These are phyloP conservation scores for Pleurotus citrinopileatus DNA, from an alignment of 768 basidiomycete species.

Conservation along the genomic window DNA sequence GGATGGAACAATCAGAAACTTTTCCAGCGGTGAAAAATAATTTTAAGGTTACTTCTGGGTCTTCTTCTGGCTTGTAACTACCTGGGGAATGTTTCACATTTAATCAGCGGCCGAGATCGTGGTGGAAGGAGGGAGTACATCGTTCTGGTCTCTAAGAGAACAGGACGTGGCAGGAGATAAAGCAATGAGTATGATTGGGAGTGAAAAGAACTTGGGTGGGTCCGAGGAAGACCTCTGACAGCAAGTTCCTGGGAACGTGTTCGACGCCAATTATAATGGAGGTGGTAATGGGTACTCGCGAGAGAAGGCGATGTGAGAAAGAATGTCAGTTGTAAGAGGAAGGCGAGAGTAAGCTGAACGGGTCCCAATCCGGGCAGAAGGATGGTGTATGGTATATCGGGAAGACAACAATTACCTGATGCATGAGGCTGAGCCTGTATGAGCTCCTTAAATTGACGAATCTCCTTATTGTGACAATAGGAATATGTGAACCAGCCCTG, in stretches of 20 bases:
- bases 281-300: not conserved
- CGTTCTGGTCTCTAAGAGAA: not conserved
- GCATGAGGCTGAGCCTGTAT: slow-evolving; percentile 59
- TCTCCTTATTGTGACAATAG: slow-evolving; percentile 92
- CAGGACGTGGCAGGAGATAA: not conserved
- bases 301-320: slow-evolving; percentile 9
- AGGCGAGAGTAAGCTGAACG: slow-evolving; percentile 23
- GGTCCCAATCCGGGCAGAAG: slow-evolving; percentile 20
- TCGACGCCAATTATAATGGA: not conserved
- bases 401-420: slow-evolving; percentile 46
- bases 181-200: not conserved
- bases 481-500: slow-evolving; percentile 98
- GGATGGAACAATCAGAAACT: slow-evolving; percentile 19
- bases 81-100: slow-evolving; percentile 35
- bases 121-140: not conserved
- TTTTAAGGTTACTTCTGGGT: slow-evolving; percentile 63
- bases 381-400: slow-evolving; percentile 23
- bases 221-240: slow-evolving; percentile 8
- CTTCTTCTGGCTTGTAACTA: slow-evolving; percentile 78
- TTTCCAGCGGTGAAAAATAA: slow-evolving; percentile 17
- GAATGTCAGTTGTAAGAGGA: slow-evolving; percentile 8
- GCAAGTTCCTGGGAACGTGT: slow-evolving; percentile 8
- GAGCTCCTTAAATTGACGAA: slow-evolving; percentile 93
- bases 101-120: not conserved
- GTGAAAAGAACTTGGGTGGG: not conserved